Percentiles rank a stretch among this genome's conserved stretches.
Conservation (phyloP, 495 filamentous ascomycete species). For the Aspergillus leporis region DNA sequence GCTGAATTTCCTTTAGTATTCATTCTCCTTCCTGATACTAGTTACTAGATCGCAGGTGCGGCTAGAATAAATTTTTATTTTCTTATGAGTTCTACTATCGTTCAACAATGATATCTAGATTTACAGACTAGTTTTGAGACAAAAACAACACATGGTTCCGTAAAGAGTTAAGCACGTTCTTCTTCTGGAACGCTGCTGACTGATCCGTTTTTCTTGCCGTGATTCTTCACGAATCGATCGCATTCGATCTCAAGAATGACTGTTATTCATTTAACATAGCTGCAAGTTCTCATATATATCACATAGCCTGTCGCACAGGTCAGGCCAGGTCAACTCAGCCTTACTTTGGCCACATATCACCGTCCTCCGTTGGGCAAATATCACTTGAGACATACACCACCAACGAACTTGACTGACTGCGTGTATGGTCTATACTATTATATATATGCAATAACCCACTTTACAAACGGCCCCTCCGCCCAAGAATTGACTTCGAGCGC, state of each 20-base stretch:
- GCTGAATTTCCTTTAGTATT: conserved; percentile 14
- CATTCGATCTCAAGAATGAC: conserved; percentile 25
- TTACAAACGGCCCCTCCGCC: background rate
- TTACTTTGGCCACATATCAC: background rate
- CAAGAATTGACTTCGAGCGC: too few species aligned
- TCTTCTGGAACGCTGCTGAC: conserved; percentile 23
- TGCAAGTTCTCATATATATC: background rate
- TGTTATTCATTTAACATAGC: background rate
- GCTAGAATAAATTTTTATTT: conserved; percentile 19
- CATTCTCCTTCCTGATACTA: conserved; percentile 24
- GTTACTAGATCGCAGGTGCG: conserved; percentile 19
- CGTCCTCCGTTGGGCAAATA: too few species aligned
- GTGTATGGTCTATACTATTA: too few species aligned
- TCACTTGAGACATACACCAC: too few species aligned
- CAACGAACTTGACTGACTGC: too few species aligned
- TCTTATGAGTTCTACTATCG: background rate
- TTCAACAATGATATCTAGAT: background rate
- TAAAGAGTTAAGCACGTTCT: conserved; percentile 3
- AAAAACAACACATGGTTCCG: background rate
- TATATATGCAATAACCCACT: too few species aligned
- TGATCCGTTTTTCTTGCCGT: conserved; percentile 16
- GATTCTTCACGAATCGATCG: conserved; percentile 40
- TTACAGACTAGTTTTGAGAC: background rate
- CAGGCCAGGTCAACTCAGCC: background rate
- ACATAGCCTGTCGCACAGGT: background rate